phyloP scores from a whole-genome alignment of 2,329 filamentous ascomycete species.

The Fusarium concolor region DNA sequence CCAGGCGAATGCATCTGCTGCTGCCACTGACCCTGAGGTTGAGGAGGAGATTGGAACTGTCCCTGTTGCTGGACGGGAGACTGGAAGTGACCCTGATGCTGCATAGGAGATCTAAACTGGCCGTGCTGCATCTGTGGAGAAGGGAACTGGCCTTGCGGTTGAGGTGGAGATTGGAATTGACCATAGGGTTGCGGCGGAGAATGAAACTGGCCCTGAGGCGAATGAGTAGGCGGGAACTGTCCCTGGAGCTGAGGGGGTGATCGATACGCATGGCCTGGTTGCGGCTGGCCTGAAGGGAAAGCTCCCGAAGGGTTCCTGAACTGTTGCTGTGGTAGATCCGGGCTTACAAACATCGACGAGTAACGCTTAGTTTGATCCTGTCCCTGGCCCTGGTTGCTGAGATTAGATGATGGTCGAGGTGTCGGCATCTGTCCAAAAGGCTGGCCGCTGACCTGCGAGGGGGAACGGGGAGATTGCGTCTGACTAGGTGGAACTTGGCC shows the following conservation, averaged over 20 bases:
- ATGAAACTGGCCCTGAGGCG: background rate
- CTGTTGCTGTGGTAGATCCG: constrained; percentile 31
- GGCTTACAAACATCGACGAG: constrained; percentile 32
- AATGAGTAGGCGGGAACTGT: background rate
- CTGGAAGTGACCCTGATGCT: constrained; percentile 13
- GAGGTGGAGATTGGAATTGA: constrained; percentile 15
- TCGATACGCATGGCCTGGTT: constrained; percentile 17
- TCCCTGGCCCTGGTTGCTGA: constrained; percentile 24
- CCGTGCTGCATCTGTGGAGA: constrained; percentile 5
- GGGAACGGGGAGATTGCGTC: constrained; percentile 16
- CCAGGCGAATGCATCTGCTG: constrained; percentile 13
- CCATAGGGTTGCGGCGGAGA: constrained; percentile 1
- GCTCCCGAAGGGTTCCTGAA: constrained; percentile 19
- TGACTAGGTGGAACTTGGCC: constrained; percentile 18
- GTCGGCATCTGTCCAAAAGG: constrained; percentile 27
- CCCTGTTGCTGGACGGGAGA: constrained; percentile 18
- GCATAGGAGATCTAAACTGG: constrained; percentile 7
- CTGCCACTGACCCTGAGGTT: constrained; percentile 30
- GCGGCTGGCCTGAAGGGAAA: constrained; percentile 16
- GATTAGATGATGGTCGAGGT: constrained; percentile 28
- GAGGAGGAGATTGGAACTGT: constrained; percentile 23
- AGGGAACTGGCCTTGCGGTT: constrained; percentile 10
- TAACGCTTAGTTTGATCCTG: constrained; percentile 36
- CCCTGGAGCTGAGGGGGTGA: constrained; percentile 18
- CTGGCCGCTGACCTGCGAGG: constrained; percentile 25